These are phyloP conservation scores for Fusarium agapanthi DNA, from an alignment of 2,329 filamentous ascomycete species.

Conservation along the genomic window DNA sequence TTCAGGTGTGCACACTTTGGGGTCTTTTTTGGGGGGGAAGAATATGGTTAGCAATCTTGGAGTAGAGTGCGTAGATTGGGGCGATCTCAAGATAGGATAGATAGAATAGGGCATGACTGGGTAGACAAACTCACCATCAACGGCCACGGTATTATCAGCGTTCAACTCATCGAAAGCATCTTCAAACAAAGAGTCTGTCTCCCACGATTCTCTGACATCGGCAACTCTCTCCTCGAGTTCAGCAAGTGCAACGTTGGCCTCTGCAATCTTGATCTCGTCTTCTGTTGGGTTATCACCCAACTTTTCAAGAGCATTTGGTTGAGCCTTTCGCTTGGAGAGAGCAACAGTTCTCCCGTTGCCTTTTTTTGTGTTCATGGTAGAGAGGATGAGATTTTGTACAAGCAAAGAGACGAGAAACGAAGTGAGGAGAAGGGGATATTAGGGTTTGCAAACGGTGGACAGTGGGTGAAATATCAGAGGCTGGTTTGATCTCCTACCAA, in stretches of 20 bases:
- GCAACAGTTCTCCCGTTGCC: conserved; percentile 44
- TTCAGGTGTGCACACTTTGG: conserved; percentile 69
- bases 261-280: conserved; percentile 49
- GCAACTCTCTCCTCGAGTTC: conserved; percentile 63
- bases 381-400: background rate
- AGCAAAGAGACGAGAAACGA: background rate
- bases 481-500: background rate
- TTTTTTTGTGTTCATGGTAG: conserved; percentile 45
- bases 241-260: conserved; percentile 48
- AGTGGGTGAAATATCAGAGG: background rate
- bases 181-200: conserved; percentile 70
- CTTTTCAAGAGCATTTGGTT: conserved; percentile 49
- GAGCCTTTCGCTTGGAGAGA: conserved; percentile 46
- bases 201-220: conserved; percentile 66
- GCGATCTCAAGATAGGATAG: background rate
- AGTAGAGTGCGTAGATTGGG: background rate
- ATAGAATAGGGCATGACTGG: background rate
- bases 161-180: conserved; percentile 68
- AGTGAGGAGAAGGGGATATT: background rate
- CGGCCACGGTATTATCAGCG: conserved; percentile 58
- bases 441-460: background rate
- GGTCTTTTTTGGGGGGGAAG: conserved; percentile 39
- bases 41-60: conserved; percentile 6
- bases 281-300: conserved; percentile 47
- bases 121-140: conserved; percentile 54